phyloP scores from a whole-genome alignment of 106 monocot genomes.

The Apostasia shenzhenica region DNA sequence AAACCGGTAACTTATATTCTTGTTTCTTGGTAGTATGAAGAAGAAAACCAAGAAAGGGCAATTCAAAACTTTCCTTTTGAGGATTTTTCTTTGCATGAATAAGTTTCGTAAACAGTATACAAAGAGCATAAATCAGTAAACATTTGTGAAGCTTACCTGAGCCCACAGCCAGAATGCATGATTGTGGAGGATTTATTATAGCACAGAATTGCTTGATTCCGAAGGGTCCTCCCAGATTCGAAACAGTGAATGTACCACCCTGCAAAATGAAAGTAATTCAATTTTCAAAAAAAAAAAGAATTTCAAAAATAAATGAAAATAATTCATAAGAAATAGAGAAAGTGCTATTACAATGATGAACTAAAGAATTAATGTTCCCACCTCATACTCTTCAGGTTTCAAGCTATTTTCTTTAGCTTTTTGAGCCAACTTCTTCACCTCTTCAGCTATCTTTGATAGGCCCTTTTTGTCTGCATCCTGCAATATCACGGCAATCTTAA shows the following conservation, averaged over 20 bases:
- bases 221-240: constrained; percentile 95
- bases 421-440: constrained; percentile 84
- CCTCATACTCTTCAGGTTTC: constrained; percentile 97
- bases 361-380: neutral
- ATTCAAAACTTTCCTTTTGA: too few species aligned
- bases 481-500: constrained; percentile 9
- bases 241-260: constrained; percentile 98
- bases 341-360: too few species aligned
- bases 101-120: too few species aligned
- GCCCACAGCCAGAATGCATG: constrained; percentile 92
- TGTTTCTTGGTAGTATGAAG: too few species aligned
- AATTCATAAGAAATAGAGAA: too few species aligned
- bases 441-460: constrained; percentile 71
- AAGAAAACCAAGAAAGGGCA: too few species aligned
- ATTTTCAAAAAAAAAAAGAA: too few species aligned
- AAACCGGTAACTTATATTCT: too few species aligned
- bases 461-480: constrained; percentile 99
- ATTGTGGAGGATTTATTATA: constrained; percentile 95
- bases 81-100: too few species aligned
- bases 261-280: constrained; percentile 17
- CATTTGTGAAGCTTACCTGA: constrained; percentile 43
- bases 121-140: too few species aligned
- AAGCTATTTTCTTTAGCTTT: constrained; percentile 88
- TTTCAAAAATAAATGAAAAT: too few species aligned
- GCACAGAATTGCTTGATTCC: constrained; percentile 98